Evolutionary conservation across 2,329 filamentous ascomycete species (phyloP).

Genomic region (Fusarium sp.): DNA sequence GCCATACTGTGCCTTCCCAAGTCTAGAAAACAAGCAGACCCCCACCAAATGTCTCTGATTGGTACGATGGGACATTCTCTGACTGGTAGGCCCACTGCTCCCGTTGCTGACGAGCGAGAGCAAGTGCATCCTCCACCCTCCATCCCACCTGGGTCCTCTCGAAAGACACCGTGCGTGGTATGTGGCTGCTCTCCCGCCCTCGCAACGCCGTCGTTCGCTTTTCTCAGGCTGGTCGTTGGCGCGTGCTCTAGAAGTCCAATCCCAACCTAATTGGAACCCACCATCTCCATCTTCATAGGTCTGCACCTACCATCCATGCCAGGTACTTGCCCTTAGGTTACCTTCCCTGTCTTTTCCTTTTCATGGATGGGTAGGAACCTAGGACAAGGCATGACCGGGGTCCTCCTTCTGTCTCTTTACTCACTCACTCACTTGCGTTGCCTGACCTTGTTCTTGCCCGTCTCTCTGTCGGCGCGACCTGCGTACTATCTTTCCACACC

Average conservation of each 20-base stretch:
- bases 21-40: conserved; percentile 9
- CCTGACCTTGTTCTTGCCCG: conserved; percentile 22
- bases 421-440: conserved; percentile 17
- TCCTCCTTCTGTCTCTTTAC: conserved; percentile 28
- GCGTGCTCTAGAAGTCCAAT: conserved; percentile 38
- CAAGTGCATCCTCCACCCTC: conserved; percentile 29
- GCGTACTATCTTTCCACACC: conserved; percentile 36
- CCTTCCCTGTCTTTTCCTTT: conserved; percentile 40
- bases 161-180: conserved; percentile 46
- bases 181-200: conserved; percentile 44
- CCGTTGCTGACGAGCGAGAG: conserved; percentile 32
- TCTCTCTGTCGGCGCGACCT: conserved; percentile 37
- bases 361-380: conserved; percentile 16
- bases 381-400: neutral
- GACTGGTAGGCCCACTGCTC: conserved; percentile 26
- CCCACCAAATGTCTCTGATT: conserved; percentile 23
- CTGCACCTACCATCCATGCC: conserved; percentile 10
- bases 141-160: conserved; percentile 37
- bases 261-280: conserved; percentile 37
- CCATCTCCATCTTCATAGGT: conserved; percentile 28
- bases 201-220: conserved; percentile 37
- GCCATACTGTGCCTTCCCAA: conserved; percentile 31
- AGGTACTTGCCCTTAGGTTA: conserved; percentile 36
- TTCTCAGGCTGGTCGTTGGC: conserved; percentile 35
- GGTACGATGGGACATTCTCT: conserved; percentile 18